Percentiles rank a stretch among this genome's conserved stretches.
Conservation (phyloP, 2,329 filamentous ascomycete species). For the Cladosporium sp. region DNA sequence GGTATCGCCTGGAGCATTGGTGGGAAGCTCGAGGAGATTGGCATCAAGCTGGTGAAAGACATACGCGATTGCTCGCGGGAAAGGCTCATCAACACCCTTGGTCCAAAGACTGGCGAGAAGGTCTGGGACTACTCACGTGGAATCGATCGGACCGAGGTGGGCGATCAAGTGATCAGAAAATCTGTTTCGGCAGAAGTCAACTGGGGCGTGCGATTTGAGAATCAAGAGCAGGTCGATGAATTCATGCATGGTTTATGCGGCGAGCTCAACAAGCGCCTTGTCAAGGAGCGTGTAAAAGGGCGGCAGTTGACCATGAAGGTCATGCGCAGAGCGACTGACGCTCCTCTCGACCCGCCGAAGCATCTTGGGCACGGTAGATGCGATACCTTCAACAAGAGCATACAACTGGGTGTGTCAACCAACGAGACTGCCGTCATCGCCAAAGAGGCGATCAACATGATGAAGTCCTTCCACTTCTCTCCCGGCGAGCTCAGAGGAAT, state of each 20-base stretch:
- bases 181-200: conserved; percentile 97
- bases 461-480: conserved; percentile 75
- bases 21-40: conserved; percentile 80
- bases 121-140: conserved; percentile 86
- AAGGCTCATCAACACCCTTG: conserved; percentile 63
- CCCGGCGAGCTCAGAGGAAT: conserved; percentile 90
- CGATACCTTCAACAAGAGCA: conserved; percentile 86
- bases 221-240: conserved; percentile 84
- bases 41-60: conserved; percentile 75
- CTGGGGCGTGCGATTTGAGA: conserved; percentile 95
- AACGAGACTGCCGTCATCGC: conserved; percentile 64
- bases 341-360: conserved; percentile 84
- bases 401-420: conserved; percentile 75
- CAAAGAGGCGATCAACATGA: conserved; percentile 76
- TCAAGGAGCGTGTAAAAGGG: conserved; percentile 80
- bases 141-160: conserved; percentile 79
- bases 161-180: conserved; percentile 77
- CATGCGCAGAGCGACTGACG: conserved; percentile 79
- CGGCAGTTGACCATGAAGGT: conserved; percentile 89
- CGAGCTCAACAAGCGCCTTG: conserved; percentile 72
- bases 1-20: conserved; percentile 90
- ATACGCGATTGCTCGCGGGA: conserved; percentile 72
- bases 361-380: conserved; percentile 94
- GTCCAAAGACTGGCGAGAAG: conserved; percentile 88
- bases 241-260: conserved; percentile 80